Conservation (phyloP, 2,329 filamentous ascomycete species). For the Talaromyces marneffei region DNA sequence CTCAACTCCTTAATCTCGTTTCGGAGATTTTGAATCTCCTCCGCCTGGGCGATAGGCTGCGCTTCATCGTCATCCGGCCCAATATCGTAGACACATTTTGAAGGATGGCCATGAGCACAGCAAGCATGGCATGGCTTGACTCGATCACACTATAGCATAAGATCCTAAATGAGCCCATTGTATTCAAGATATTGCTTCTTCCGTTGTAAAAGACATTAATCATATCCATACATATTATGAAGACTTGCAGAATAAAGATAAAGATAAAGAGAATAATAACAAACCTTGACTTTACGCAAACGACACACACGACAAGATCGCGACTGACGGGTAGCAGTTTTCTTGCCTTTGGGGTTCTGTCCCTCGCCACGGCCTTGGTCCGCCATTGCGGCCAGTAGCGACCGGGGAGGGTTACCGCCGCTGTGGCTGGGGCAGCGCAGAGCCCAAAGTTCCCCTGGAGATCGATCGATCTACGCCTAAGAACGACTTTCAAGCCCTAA, state of each 20-base stretch:
- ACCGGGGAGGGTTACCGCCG: constrained; percentile 7
- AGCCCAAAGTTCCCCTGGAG: neutral
- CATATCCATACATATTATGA: neutral
- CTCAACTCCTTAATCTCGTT: constrained; percentile 31
- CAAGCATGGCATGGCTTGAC: constrained; percentile 36
- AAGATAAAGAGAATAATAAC: constrained; percentile 13
- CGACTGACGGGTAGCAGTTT: constrained; percentile 28
- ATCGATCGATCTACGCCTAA: neutral
- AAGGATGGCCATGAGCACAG: constrained; percentile 36
- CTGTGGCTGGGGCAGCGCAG: neutral
- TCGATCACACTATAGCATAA: constrained; percentile 29
- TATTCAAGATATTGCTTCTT: neutral
- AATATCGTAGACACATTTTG: constrained; percentile 33
- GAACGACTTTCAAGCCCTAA: neutral
- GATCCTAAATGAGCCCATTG: neutral
- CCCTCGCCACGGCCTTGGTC: constrained; percentile 9
- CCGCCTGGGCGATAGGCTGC: constrained; percentile 31
- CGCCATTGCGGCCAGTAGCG: constrained; percentile 13
- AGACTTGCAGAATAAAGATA: constrained; percentile 8
- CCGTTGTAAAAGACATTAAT: neutral
- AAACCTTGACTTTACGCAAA: constrained; percentile 36
- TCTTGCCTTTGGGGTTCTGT: constrained; percentile 14
- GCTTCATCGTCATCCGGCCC: constrained; percentile 27
- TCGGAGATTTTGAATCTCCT: constrained; percentile 33
- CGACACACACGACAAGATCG: constrained; percentile 36